Base-by-base conservation (phyloP, 2,329 filamentous ascomycete species). In the Sporothrix pallida region DNA sequence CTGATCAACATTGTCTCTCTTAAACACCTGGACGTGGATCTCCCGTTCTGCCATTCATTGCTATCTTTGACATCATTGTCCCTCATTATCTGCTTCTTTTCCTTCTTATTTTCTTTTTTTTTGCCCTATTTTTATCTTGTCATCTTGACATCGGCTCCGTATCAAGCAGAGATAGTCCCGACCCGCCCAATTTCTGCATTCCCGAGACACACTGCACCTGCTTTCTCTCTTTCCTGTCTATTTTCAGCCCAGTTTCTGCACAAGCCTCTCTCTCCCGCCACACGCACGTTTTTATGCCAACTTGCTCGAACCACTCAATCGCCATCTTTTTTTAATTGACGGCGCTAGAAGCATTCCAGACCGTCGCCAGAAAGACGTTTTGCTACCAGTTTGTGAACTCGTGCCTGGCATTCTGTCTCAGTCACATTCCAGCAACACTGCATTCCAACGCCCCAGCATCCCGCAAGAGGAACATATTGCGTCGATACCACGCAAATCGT, bases 281-380 rank as follows among this genome's bases (percentile, higher is more conserved):
- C 70, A 52, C 56, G 9, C 69, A 71, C 54, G 52, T 62, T 68
- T 71, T 63, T 54, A 48, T 63, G 69, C 56, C 44, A 15, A 42
- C 42, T 17, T 52, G 13, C 23, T 63, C 44, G 37, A 7, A 46
- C 68, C 48, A 13, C 48, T 23, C 13, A 26, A 54, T 52, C 17
- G 67, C 67, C 67, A 69, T 54, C 26, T 42, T 54, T 58, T 44
- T 46, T 60, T 62, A 60, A 12, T 60, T 48, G 20, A 50, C 20
- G 54, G 54, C 52, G n/a, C 56, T 52, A 52, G 44, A 42, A 63
- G 70, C 70, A 71, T 71, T 71, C 70, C 70, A 63, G 58, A 60
- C 67, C 17, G 12, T 54, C 15, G 3, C 13, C 46, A 42, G 7
- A 42, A 63, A 42, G 70, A n/a, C 68, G 10, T 15, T 48, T 37